A percentile compares a stretch with the other conserved stretches of the same genome.
These are phyloP conservation scores for Mucor irregularis DNA, from an alignment of 371 early-diverging fungal genomes.

Conservation along the genomic window DNA sequence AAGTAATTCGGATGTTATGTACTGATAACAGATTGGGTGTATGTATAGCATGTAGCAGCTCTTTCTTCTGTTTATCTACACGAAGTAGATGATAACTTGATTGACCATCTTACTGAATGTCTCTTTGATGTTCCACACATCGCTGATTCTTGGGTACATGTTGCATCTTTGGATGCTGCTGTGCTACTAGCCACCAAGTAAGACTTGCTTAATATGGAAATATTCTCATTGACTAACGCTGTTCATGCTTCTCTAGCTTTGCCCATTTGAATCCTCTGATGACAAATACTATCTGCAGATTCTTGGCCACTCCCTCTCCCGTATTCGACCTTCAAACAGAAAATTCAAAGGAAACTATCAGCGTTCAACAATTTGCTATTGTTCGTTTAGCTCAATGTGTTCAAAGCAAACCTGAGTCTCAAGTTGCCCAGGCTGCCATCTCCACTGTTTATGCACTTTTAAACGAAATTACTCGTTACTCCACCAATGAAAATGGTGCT, in stretches of 20 bases:
- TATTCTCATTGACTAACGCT: too few relatives aligned
- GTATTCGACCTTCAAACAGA: conserved; percentile 52
- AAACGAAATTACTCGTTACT: conserved; percentile 55
- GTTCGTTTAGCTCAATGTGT: conserved; percentile 61
- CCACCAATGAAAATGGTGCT: conserved; percentile 12
- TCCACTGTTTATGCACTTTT: conserved; percentile 61
- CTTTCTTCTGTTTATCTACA: conserved; percentile 56
- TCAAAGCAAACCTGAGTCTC: conserved; percentile 43
- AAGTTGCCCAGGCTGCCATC: conserved; percentile 48
- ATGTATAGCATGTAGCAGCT: conserved; percentile 60
- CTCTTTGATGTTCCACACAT: conserved; percentile 52
- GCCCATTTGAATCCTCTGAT: conserved; percentile 37
- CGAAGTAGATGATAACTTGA: conserved; percentile 63
- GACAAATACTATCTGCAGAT: conserved; percentile 54
- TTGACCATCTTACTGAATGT: conserved; percentile 56
- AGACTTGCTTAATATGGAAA: background rate
- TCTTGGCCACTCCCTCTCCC: conserved; percentile 63
- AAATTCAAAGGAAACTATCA: conserved; percentile 18
- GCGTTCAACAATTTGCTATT: conserved; percentile 59
- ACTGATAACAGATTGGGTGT: background rate
- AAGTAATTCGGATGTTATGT: background rate
- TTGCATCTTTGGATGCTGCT: conserved; percentile 60
- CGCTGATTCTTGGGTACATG: conserved; percentile 57
- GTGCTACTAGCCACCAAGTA: conserved; percentile 64
- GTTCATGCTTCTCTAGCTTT: conserved; percentile 46